Evolutionary conservation across 164 flowering plant species (phyloP), one percentile per base, ranked within the genome.

Genomic region (Macadamia integrifolia): DNA sequence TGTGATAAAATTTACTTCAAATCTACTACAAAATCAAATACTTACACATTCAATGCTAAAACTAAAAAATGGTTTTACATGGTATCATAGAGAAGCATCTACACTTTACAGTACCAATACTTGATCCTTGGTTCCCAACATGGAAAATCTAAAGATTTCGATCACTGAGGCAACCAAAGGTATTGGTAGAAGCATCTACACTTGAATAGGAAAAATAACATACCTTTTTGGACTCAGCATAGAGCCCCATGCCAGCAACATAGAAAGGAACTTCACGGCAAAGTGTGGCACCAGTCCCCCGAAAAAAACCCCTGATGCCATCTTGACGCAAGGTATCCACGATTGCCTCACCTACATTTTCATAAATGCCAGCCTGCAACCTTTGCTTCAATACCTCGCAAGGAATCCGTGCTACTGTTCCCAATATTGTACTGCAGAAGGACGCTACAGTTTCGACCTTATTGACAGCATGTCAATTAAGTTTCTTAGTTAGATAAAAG

Each of bases 161-260:
- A 23, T 23, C 23, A 23, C 23, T 23, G 23, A 23, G 23, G 23
- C 23, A 23, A 23, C 23, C 23, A 23, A 23, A 23, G 23, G 23
- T 23, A 23, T 23, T 23, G 23, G 3, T 6, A 60, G 44, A 60
- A 35, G 3, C 63, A 35, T 60, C 40, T 35, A 35, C 40, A 35
- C 40, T 35, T 35, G 40, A 35, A 35, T 35, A 35, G 40, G 40
- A 2, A 2, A 35, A 32, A 66, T 7, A 42, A 11, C 60, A 28
- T 71, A 95, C 98, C 98, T 95, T 95, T 76, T 95, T 95, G 69
- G 97, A 88, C 77, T 95, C 99, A 14, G 85, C 97, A 82, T 95
- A 95, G 17, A 95, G 86, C 12, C 97, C 89, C 96, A 88, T 92
- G 76, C 99, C 99, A 66, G 95, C 97, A 63, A 95, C 99, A 78